Evolutionary conservation across 305 asterid species (phyloP), one percentile per base, ranked within the genome.

Genomic region (Solanum hybrid): DNA sequence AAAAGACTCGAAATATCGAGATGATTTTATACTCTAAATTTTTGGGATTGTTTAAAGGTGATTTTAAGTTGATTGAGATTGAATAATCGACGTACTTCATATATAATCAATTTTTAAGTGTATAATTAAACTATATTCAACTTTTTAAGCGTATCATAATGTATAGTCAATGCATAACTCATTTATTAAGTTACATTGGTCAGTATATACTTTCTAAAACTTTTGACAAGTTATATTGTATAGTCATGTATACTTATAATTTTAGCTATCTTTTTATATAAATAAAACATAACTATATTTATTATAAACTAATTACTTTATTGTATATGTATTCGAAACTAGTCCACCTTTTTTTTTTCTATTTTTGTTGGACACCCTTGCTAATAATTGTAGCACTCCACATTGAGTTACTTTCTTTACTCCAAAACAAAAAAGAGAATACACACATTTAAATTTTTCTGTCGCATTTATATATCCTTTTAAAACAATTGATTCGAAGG

Each of bases 301-400:
- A 0, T 61, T 9, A 0, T 61, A 20, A 57, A 57, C 1, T 57
- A 57, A 57, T 57, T 17, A 33, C 5, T 20, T 61, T 61, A 61
- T 3, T 7, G 2, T 61, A 61, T 0, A 61, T 3, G 8, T 61
- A 61, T 61, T 61, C 0, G 12, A 61, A 61, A 61, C 27, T 61
- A 61, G 0, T 61, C 6, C 0, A 0, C 0, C 10, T n/a, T 6
- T 57, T 57, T 61, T 5, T 61, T 9, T 1, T 0, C 75, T 65
- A 65, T 10, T 65, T 65, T 65, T 22, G 29, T n/a, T 65, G 3
- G 6, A 65, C 75, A 65, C 14, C 72, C 13, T 65, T 65, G 29
- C 75, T 22, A 65, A 65, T 65, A n/a, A 26, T 72, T 2, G 20
- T 72, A 72, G 78, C 33, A 72, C 78, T 26, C 20, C 78, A 72